Base-by-base conservation (phyloP, 2,329 filamentous ascomycete genomes). In the Scedosporium aurantiacum region DNA sequence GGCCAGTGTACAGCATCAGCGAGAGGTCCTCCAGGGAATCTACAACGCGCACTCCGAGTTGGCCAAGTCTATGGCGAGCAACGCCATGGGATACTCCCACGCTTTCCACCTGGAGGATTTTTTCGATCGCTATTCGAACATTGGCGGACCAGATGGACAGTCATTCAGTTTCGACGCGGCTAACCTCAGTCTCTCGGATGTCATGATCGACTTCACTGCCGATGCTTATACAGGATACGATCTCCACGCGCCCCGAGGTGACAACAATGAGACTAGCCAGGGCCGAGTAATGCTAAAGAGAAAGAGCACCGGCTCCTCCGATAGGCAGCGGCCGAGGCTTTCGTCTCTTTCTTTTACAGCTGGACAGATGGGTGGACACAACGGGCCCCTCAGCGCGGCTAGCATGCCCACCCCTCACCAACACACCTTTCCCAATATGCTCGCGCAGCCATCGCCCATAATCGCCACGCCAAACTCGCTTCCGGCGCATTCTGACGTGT, bases 21-120 rank as follows among this genome's bases (percentile, higher is more conserved):
- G 86, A 3, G 88, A 92, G 65, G 89, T 88, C 2, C 76, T 96
- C 4, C 88, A 92, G 71, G 82, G 80, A 7, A 87, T 95, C 10
- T 92, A 89, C 70, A 82, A 82, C 27, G 89, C 87, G n/a, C 91
- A 96, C 68, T 80, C 83, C 0, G 89, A 92, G 70, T 79, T 95
- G n/a, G 86, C 92, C 60, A 89, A 89, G 69, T 85, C 83, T 3
- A 72, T 91, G 21, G 85, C 80, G 60, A 89, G 83, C 64, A 66
- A 69, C 6, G 80, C 85, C 0, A 86, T 89, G 80, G 76, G 88
- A 8, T 91, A 90, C 66, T 86, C 86, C 0, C 87, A 89, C 0
- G 88, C 90, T 1, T 93, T 94, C 68, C 89, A 94, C 64, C 81
- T 92, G 14, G 90, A 94, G 65, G 89, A 94, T 69, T 95, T 95